Percentiles rank a stretch among this genome's conserved stretches.
Evolutionary conservation across 2,329 filamentous ascomycete species (phyloP).

Genomic region (Ascochyta pisi): DNA sequence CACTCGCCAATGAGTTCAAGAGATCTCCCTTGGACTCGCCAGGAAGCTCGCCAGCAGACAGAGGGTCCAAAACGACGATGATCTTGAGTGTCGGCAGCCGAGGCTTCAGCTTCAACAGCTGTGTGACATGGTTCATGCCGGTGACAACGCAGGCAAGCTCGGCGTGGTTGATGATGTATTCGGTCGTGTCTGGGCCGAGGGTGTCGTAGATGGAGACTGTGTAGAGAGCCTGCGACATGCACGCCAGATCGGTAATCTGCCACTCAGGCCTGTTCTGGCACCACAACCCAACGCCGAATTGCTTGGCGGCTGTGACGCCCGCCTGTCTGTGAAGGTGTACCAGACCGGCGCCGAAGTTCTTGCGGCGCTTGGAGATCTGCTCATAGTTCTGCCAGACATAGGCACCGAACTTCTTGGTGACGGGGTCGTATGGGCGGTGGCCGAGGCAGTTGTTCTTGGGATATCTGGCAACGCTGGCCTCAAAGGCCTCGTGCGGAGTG

Average conservation of each 20-base stretch:
- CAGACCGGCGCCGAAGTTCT: slow-evolving; percentile 84
- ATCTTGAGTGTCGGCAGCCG: slow-evolving; percentile 81
- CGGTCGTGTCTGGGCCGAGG: slow-evolving; percentile 85
- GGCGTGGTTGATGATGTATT: slow-evolving; percentile 95
- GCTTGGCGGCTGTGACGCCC: slow-evolving; percentile 67
- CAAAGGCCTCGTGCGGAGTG: slow-evolving; percentile 83
- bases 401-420: slow-evolving; percentile 74
- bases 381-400: slow-evolving; percentile 86
- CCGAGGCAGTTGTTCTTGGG: slow-evolving; percentile 79
- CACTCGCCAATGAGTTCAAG: slow-evolving; percentile 75
- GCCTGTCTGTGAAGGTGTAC: slow-evolving; percentile 79
- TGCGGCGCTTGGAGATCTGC: slow-evolving; percentile 78
- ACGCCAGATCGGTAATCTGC: slow-evolving; percentile 85
- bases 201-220: slow-evolving; percentile 97
- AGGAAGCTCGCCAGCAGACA: slow-evolving; percentile 78
- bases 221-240: slow-evolving; percentile 85
- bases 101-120: slow-evolving; percentile 80
- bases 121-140: slow-evolving; percentile 80
- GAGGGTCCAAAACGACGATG: slow-evolving; percentile 83
- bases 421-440: slow-evolving; percentile 77
- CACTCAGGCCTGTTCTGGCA: slow-evolving; percentile 87
- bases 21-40: slow-evolving; percentile 82
- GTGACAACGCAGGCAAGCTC: slow-evolving; percentile 76
- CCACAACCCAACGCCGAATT: slow-evolving; percentile 80
- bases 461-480: slow-evolving; percentile 64